Conservation (phyloP, 176 grass and related monocot genomes). For the Triticum monococcum region DNA sequence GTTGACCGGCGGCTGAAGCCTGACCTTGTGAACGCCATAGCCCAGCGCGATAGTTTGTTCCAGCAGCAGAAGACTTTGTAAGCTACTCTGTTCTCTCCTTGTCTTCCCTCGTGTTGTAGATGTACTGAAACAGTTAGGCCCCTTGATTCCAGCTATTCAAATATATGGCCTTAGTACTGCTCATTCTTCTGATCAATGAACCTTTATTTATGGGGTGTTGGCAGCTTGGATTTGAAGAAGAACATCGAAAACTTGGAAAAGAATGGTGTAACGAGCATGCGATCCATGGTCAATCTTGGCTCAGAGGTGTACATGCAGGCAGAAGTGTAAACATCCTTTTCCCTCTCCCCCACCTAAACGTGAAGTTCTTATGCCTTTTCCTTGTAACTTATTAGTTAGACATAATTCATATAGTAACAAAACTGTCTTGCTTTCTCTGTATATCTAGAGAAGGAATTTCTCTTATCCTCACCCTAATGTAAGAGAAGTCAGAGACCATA, state of each 20-base stretch:
- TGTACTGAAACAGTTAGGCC: not conserved
- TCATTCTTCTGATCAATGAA: not conserved
- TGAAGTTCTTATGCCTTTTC: not conserved
- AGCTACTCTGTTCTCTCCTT: conserved; percentile 6
- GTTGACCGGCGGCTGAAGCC: conserved; percentile 75
- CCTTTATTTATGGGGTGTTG: not conserved
- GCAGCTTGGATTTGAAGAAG: conserved; percentile 83
- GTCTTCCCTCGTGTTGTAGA: not conserved
- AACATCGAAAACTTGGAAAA: conserved; percentile 90
- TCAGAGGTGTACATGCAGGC: conserved; percentile 95
- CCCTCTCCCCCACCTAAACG: not conserved
- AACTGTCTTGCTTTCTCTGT: not conserved
- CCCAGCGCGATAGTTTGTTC: conserved; percentile 70
- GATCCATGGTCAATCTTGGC: conserved; percentile 87
- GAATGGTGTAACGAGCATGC: conserved; percentile 71
- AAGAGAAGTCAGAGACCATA: not conserved
- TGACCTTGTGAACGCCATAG: conserved; percentile 66
- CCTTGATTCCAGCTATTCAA: not conserved
- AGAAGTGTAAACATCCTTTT: conserved; percentile 65
- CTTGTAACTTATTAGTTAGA: too few species aligned
- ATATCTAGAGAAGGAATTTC: not conserved
- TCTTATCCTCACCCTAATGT: not conserved
- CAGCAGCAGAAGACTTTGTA: conserved; percentile 91
- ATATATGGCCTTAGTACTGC: not conserved
- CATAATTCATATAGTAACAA: not conserved